Evolutionary conservation across 495 filamentous ascomycete species (phyloP).

Genomic region (Penicillium diatomitis): DNA sequence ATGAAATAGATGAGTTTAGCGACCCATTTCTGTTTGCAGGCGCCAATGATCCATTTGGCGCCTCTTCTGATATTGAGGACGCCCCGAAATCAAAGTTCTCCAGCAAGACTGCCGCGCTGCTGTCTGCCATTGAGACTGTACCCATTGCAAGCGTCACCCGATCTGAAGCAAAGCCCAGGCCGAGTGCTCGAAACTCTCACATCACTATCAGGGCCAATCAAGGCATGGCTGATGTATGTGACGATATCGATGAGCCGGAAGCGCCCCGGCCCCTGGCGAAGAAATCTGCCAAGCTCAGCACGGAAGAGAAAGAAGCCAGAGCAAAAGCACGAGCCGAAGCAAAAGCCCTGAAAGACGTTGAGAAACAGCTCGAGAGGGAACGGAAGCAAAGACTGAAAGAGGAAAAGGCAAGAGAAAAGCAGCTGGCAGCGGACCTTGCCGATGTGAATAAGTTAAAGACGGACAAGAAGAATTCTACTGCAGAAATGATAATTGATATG

Average conservation of each 20-base stretch:
- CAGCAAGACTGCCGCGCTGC: conserved; percentile 30
- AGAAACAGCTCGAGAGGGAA: conserved; percentile 38
- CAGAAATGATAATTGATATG: conserved; percentile 81
- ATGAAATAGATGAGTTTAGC: conserved; percentile 33
- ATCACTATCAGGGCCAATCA: background rate
- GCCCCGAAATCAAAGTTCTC: conserved; percentile 18
- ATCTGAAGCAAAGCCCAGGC: conserved; percentile 1
- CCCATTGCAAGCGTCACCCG: background rate
- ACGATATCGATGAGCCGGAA: conserved; percentile 18
- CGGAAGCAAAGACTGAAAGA: conserved; percentile 41
- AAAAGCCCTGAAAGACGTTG: conserved; percentile 38
- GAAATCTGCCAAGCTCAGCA: conserved; percentile 26
- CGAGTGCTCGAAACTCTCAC: conserved; percentile 1
- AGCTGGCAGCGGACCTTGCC: conserved; percentile 56
- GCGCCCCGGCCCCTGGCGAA: conserved; percentile 14
- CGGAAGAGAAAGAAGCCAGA: conserved; percentile 45
- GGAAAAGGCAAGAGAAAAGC: conserved; percentile 55
- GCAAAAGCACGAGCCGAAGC: conserved; percentile 40
- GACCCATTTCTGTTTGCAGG: conserved; percentile 25
- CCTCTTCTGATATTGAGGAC: background rate
- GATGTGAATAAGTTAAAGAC: conserved; percentile 68
- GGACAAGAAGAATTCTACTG: conserved; percentile 65
- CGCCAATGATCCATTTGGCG: conserved; percentile 20
- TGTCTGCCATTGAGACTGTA: conserved; percentile 21
- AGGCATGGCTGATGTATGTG: conserved; percentile 1